Evolutionary conservation across 163 green algal genomes (phyloP).

Genomic region (Chloromonas sp.): DNA sequence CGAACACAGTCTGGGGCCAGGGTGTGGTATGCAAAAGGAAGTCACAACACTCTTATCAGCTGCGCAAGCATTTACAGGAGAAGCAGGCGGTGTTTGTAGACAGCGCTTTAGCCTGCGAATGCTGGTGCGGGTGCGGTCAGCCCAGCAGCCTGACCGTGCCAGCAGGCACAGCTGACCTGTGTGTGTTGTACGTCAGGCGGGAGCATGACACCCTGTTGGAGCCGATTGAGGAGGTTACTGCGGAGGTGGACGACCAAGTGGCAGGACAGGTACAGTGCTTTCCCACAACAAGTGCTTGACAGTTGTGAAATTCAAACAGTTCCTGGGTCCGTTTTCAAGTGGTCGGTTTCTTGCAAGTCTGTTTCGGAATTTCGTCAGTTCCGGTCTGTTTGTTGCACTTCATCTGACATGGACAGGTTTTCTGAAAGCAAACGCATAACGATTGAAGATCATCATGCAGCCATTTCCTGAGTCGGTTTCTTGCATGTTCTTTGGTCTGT

Average conservation of each 20-base stretch:
- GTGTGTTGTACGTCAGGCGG: too few species aligned
- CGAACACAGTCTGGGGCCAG: too few species aligned
- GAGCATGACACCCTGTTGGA: constrained; percentile 60
- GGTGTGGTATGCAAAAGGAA: too few species aligned
- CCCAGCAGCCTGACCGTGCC: too few species aligned
- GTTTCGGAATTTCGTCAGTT: neutral
- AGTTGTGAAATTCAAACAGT: neutral
- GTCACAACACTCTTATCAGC: too few species aligned
- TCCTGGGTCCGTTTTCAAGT: neutral
- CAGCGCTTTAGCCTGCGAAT: too few species aligned
- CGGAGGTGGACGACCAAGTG: constrained; percentile 57
- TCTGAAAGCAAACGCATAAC: neutral
- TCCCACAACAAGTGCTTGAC: neutral
- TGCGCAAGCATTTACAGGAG: too few species aligned
- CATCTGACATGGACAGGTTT: neutral
- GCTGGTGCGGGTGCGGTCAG: too few species aligned
- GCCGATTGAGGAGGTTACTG: constrained; percentile 80
- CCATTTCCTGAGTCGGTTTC: too few species aligned
- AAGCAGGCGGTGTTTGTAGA: too few species aligned
- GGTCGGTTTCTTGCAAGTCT: neutral
- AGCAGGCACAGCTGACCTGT: neutral
- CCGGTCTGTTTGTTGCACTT: neutral
- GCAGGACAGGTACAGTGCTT: constrained; percentile 5
- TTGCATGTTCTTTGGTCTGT: too few species aligned
- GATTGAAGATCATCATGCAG: neutral